Evolutionary conservation across 805 yeast species (phyloP).

Genomic region (Saccharomycopsis fibuligera): DNA sequence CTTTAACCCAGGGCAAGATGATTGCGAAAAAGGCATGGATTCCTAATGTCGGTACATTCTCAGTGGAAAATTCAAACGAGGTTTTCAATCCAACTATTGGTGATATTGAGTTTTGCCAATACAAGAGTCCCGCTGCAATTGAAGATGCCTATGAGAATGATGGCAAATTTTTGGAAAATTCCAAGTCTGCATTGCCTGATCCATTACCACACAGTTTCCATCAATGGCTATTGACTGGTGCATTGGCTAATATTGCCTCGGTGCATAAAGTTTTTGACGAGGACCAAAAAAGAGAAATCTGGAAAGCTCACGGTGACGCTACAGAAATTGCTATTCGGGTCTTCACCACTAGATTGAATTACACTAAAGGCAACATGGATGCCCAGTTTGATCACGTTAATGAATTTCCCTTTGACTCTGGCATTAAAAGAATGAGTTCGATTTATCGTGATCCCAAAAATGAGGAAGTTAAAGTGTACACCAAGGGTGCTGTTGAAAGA

Average conservation of each 20-base stretch:
- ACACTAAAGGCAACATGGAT: slow-evolving; percentile 39
- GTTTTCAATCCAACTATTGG: slow-evolving; percentile 64
- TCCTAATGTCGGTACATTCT: slow-evolving; percentile 53
- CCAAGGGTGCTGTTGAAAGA: slow-evolving; percentile 78
- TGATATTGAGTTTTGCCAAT: slow-evolving; percentile 22
- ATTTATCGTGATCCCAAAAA: slow-evolving; percentile 37
- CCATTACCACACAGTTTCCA: slow-evolving; percentile 29
- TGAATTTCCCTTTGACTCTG: slow-evolving; percentile 72
- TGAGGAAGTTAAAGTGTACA: slow-evolving; percentile 33
- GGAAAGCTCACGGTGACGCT: slow-evolving; percentile 86
- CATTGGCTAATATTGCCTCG: slow-evolving; percentile 74
- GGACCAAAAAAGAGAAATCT: slow-evolving; percentile 37
- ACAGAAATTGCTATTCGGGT: slow-evolving; percentile 87
- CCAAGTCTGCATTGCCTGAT: slow-evolving; percentile 13
- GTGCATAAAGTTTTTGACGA: slow-evolving; percentile 44
- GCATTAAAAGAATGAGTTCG: slow-evolving; percentile 67
- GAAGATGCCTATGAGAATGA: slow-evolving; percentile 30
- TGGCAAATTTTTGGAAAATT: slow-evolving; percentile 27
- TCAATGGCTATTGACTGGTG: slow-evolving; percentile 57
- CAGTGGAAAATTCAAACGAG: slow-evolving; percentile 48
- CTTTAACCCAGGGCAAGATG: slow-evolving; percentile 77
- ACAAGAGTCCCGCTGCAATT: slow-evolving; percentile 31
- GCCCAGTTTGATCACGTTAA: slow-evolving; percentile 41
- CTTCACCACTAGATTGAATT: slow-evolving; percentile 52
- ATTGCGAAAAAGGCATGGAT: slow-evolving; percentile 64